Evolutionary conservation across 768 basidiomycete genomes (phyloP).

Genomic region (Pleurotus tuber-regium): DNA sequence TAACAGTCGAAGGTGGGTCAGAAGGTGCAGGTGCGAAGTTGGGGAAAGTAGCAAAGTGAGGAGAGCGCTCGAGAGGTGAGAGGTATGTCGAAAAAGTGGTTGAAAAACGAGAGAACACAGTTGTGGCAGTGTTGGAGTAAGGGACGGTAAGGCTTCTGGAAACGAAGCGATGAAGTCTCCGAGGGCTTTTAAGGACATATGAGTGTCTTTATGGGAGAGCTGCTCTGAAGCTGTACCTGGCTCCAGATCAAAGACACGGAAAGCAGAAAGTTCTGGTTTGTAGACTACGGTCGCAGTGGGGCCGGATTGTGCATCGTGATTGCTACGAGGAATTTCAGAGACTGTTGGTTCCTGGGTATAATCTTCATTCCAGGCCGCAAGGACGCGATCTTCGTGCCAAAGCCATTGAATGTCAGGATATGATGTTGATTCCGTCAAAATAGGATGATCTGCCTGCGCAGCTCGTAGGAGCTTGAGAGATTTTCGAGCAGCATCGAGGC

Average conservation of each 20-base stretch:
- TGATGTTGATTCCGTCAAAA: conserved; percentile 35
- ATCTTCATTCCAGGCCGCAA: conserved; percentile 39
- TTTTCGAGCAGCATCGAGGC: conserved; percentile 63
- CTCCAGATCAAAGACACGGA: conserved; percentile 64
- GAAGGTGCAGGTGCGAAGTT: conserved; percentile 63
- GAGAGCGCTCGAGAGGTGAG: conserved; percentile 62
- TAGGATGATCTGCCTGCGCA: conserved; percentile 62
- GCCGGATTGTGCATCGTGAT: neutral
- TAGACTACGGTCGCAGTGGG: conserved; percentile 14
- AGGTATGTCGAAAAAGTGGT: conserved; percentile 60
- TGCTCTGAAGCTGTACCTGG: conserved; percentile 41
- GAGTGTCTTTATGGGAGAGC: conserved; percentile 23
- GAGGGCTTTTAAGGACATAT: conserved; percentile 30
- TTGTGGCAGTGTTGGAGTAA: conserved; percentile 62
- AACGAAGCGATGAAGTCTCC: conserved; percentile 53
- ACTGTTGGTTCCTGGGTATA: neutral
- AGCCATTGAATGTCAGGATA: conserved; percentile 49
- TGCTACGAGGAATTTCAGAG: no score
- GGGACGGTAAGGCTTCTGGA: conserved; percentile 54
- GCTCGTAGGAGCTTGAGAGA: conserved; percentile 64
- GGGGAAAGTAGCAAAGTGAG: conserved; percentile 65
- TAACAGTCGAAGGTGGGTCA: conserved; percentile 63
- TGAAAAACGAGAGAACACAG: conserved; percentile 62
- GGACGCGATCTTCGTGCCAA: conserved; percentile 57
- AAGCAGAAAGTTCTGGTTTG: conserved; percentile 38